Percentiles rank a stretch among this genome's conserved stretches.
Conservation (phyloP, 176 grass and related monocot species). For the barley (Hordeum vulgare) region MorexV3_pseudomolecules_assembly NC_058523.1:528182147-528182646, state of each 20-base stretch:
- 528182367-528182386: neutral
- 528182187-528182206: constrained; percentile 22
- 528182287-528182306: constrained; percentile 32
- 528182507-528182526: neutral
- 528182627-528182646: neutral
- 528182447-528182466: constrained; percentile 44
- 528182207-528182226: constrained; percentile 33
- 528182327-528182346: neutral
- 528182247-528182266: neutral
- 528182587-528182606: constrained; percentile 54
- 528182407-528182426: constrained; percentile 77
- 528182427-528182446: constrained; percentile 49
- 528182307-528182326: constrained; percentile 35
- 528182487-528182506: constrained; percentile 2
- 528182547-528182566: constrained; percentile 38
- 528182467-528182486: constrained; percentile 13
- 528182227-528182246: constrained; percentile 27
- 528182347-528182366: neutral
- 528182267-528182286: constrained; percentile 17
- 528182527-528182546: constrained; percentile 15
- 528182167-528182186: constrained; percentile 5
- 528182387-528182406: constrained; percentile 21
- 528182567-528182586: constrained; percentile 41
- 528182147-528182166: constrained; percentile 69
- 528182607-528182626: constrained; percentile 29